phyloP scores from a whole-genome alignment of 495 filamentous ascomycete genomes.

The Rusavskia elegans region DNA sequence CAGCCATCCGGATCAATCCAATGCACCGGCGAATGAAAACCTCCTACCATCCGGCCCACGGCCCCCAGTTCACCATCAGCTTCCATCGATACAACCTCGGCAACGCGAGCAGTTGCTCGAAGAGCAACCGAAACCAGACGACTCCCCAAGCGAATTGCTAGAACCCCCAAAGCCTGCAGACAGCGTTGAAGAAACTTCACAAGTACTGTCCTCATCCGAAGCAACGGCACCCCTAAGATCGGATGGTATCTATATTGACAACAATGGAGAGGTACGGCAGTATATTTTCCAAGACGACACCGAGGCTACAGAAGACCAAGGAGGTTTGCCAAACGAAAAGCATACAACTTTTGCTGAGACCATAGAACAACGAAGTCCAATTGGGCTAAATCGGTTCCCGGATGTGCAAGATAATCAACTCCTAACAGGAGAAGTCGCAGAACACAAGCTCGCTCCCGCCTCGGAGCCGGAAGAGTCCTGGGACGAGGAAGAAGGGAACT shows the following conservation, averaged over 20 bases:
- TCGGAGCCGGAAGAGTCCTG: constrained; percentile 58
- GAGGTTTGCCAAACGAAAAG: background rate
- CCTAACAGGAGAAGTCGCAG: background rate
- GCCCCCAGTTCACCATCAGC: constrained; percentile 5
- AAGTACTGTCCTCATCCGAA: constrained; percentile 1
- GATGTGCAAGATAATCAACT: background rate
- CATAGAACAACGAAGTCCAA: no score
- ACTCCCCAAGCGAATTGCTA: no score
- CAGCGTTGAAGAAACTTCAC: background rate
- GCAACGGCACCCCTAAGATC: constrained; percentile 6
- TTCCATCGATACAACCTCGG: constrained; percentile 23
- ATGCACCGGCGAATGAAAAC: background rate
- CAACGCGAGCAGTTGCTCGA: constrained; percentile 18
- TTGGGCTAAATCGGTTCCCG: background rate
- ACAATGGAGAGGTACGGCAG: constrained; percentile 8
- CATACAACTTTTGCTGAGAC: background rate
- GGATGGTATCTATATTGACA: constrained; percentile 17
- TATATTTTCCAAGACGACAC: constrained; percentile 8
- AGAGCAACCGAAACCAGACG: background rate
- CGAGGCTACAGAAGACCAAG: constrained; percentile 1
- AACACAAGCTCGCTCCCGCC: constrained; percentile 11
- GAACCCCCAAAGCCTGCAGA: constrained; percentile 1
- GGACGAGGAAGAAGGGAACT: constrained; percentile 62
- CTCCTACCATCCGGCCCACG: background rate
- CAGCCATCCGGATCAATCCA: constrained; percentile 3